A percentile compares a stretch with the other conserved stretches of the same genome.
phyloP scores from a whole-genome alignment of 2,329 filamentous ascomycete genomes.

The Trichoderma koningiopsis region DNA sequence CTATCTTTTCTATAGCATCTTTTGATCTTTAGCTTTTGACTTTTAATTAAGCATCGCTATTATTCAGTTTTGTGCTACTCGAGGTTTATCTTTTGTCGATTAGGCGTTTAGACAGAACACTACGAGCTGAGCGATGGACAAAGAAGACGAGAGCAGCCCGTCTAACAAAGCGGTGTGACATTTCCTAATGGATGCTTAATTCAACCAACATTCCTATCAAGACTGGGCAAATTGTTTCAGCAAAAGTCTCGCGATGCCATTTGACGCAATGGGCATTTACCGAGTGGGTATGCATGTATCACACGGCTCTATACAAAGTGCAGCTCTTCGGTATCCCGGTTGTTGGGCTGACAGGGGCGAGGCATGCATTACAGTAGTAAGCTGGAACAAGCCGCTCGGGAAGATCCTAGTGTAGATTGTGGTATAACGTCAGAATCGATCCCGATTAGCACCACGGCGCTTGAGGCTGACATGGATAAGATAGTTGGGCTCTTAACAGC shows the following conservation, averaged over 20 bases:
- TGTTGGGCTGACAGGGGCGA: not conserved
- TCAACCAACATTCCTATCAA: not conserved
- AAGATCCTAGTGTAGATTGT: not conserved
- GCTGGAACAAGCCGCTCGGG: constrained; percentile 8
- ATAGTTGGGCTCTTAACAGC: no score
- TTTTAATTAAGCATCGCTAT: not conserved
- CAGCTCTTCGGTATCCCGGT: not conserved
- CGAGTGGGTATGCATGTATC: not conserved
- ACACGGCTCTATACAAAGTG: not conserved
- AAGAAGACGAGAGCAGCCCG: not conserved
- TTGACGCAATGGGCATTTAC: not conserved
- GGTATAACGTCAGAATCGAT: constrained; percentile 19
- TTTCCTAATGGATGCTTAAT: not conserved
- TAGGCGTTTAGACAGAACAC: not conserved
- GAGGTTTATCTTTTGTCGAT: not conserved
- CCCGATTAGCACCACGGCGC: no score
- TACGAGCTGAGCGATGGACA: not conserved
- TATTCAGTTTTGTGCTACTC: not conserved
- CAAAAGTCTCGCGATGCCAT: not conserved
- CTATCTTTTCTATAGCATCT: not conserved
- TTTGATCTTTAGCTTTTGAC: no score
- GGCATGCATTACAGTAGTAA: not conserved
- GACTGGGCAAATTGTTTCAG: not conserved
- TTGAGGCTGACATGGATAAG: no score
- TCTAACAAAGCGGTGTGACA: not conserved